Evolutionary conservation across 2,329 filamentous ascomycete species (phyloP).

Genomic region (Cercospora citrullina): DNA sequence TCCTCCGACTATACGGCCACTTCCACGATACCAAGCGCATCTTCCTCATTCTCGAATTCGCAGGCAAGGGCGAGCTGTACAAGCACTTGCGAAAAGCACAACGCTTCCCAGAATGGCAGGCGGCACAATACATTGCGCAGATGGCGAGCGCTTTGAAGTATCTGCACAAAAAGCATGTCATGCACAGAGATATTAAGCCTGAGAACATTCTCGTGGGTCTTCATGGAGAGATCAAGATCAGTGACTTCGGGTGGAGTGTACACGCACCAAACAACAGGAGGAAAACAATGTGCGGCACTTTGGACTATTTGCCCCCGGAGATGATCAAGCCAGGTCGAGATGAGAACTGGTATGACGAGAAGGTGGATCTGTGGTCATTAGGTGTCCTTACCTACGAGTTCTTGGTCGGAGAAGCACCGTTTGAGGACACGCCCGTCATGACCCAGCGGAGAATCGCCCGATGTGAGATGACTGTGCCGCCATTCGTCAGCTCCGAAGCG

Average conservation of each 20-base stretch:
- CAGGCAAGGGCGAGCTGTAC: constrained; percentile 82
- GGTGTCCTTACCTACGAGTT: constrained; percentile 97
- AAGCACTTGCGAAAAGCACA: constrained; percentile 78
- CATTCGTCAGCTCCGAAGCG: constrained; percentile 86
- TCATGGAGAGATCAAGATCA: constrained; percentile 97
- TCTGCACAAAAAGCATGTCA: constrained; percentile 94
- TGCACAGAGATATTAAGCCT: constrained; percentile 96
- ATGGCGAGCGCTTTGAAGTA: constrained; percentile 90
- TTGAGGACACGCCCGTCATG: constrained; percentile 93
- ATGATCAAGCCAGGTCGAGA: constrained; percentile 81
- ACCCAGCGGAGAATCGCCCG: constrained; percentile 86
- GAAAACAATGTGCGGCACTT: constrained; percentile 93
- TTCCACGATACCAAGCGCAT: constrained; percentile 88
- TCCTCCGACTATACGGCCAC: constrained; percentile 79
- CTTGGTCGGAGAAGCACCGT: constrained; percentile 90
- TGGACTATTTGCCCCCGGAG: constrained; percentile 96
- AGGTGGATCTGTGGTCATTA: constrained; percentile 94
- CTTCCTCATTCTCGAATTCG: constrained; percentile 84
- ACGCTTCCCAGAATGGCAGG: constrained; percentile 82
- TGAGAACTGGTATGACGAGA: constrained; percentile 90
- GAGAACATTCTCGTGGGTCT: constrained; percentile 96
- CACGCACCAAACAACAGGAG: constrained; percentile 93
- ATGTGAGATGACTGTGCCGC: constrained; percentile 89
- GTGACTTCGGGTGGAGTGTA: constrained; percentile 97
- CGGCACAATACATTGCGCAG: constrained; percentile 82